A percentile compares a stretch with the other conserved stretches of the same genome.
Conservation (phyloP, 306 rosid species). For the Potentilla sterilis region DNA sequence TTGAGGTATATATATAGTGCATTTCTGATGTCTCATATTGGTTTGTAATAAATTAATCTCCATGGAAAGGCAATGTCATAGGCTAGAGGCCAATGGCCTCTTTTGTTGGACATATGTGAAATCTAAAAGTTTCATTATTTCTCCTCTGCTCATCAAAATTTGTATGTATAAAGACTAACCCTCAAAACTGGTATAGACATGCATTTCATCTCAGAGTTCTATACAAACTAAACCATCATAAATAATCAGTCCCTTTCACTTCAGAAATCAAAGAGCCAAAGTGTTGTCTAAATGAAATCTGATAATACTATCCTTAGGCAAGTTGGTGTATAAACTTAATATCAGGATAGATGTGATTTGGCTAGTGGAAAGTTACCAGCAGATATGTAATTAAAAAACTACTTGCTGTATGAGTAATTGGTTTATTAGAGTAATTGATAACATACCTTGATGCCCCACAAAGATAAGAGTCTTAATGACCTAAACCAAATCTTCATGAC, state of each 20-base stretch:
- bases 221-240: not conserved
- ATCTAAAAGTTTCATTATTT: not conserved
- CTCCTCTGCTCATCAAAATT: not conserved
- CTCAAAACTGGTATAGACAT: not conserved
- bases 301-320: not conserved
- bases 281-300: not conserved
- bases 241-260: not conserved
- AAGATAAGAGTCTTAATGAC: not conserved
- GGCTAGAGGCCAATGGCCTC: not conserved
- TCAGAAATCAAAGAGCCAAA: not conserved
- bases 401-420: not conserved
- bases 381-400: not conserved
- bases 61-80: constrained; percentile 14
- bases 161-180: not conserved
- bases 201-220: not conserved
- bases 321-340: not conserved
- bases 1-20: constrained; percentile 30
- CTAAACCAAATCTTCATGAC: constrained; percentile 9
- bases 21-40: constrained; percentile 1
- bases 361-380: not conserved
- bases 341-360: not conserved
- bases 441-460: not conserved
- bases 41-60: not conserved
- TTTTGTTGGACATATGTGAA: constrained; percentile 1
- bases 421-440: not conserved